Evolutionary conservation across 169 alveolate genomes (phyloP).

Genomic region (Amoebophrya sp.): DNA sequence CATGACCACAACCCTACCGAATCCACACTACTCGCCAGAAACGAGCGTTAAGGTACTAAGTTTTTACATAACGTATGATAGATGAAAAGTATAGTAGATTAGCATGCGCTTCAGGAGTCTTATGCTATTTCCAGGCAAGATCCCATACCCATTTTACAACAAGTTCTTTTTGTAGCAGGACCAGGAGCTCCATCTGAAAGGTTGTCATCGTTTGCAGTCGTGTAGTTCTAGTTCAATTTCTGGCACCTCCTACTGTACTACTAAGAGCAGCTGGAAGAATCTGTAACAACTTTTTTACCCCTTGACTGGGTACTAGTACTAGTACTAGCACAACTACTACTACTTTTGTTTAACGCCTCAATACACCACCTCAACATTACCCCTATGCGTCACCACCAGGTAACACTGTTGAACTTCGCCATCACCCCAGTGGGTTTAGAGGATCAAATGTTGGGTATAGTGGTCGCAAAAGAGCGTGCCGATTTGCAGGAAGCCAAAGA

Average conservation of each 20-base stretch:
- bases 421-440: conserved; percentile 82
- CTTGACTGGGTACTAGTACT: too few relatives aligned
- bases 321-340: too few relatives aligned
- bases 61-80: too few relatives aligned
- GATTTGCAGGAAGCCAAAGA: conserved; percentile 72
- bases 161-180: background rate
- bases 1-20: conserved; percentile 82
- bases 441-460: conserved; percentile 80
- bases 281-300: too few relatives aligned
- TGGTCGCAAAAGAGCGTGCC: conserved; percentile 81
- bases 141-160: too few relatives aligned
- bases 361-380: background rate
- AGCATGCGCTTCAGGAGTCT: too few relatives aligned
- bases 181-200: background rate
- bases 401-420: conserved; percentile 75
- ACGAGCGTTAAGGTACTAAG: conserved; percentile 69
- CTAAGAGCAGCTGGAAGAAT: too few relatives aligned
- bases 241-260: too few relatives aligned
- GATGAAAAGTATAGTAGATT: too few relatives aligned
- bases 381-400: conserved; percentile 33
- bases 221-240: too few relatives aligned
- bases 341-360: too few relatives aligned
- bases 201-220: background rate
- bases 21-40: conserved; percentile 87
- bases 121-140: too few relatives aligned